Evolutionary conservation across 2,329 filamentous ascomycete species (phyloP).

Genomic region (Cladosporium sp.): DNA sequence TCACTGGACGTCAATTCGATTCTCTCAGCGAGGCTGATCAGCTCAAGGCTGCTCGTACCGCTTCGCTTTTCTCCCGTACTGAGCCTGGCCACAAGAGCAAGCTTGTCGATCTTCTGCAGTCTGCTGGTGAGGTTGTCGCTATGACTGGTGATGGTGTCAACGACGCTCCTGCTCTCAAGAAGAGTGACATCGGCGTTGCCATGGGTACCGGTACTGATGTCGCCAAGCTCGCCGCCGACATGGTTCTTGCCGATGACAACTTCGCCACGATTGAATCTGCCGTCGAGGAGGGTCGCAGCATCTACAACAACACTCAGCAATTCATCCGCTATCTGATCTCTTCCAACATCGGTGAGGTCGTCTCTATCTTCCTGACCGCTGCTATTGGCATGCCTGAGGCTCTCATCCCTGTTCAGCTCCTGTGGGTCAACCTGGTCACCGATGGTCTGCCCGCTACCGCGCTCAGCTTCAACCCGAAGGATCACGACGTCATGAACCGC

Average conservation of each 20-base stretch:
- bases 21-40: conserved; percentile 71
- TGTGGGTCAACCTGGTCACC: conserved; percentile 98
- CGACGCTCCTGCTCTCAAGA: conserved; percentile 94
- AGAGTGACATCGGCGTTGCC: conserved; percentile 96
- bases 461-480: conserved; percentile 95
- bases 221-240: conserved; percentile 91
- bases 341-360: conserved; percentile 97
- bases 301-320: conserved; percentile 99
- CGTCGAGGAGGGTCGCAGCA: conserved; percentile 93
- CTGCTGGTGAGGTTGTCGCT: conserved; percentile 86
- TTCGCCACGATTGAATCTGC: conserved; percentile 96
- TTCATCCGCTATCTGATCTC: conserved; percentile 99
- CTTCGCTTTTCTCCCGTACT: conserved; percentile 90
- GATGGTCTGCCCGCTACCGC: conserved; percentile 95
- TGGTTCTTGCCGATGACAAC: conserved; percentile 98
- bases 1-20: conserved; percentile 91
- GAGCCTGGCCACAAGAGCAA: conserved; percentile 97
- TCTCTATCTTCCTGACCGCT: conserved; percentile 96
- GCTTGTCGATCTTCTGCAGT: conserved; percentile 92
- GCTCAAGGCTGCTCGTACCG: conserved; percentile 73
- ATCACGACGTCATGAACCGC: conserved; percentile 95
- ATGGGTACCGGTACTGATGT: conserved; percentile 99
- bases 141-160: conserved; percentile 99
- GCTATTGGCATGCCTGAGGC: conserved; percentile 97
- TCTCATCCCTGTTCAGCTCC: conserved; percentile 89